Evolutionary conservation across 495 filamentous ascomycete genomes (phyloP).

Genomic region (Corynascus novoguineensis): DNA sequence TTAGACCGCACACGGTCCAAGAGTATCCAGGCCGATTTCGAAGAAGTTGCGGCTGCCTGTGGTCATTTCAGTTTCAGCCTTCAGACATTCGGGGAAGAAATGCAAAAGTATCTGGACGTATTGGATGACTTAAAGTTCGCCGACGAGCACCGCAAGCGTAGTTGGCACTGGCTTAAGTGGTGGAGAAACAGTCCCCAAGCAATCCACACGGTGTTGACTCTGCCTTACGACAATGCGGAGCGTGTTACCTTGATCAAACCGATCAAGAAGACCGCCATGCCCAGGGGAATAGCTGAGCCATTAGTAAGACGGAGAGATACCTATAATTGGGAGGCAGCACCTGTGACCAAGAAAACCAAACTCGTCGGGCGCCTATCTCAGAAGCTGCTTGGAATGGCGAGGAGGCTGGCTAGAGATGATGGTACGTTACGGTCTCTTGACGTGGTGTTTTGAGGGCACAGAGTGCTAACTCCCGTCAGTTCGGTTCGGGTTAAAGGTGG

Average conservation of each 20-base stretch:
- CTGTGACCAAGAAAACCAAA: slow-evolving; percentile 31
- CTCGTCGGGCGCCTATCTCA: slow-evolving; percentile 36
- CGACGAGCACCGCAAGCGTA: slow-evolving; percentile 53
- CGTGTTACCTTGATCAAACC: slow-evolving; percentile 35
- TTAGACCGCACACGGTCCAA: slow-evolving; percentile 57
- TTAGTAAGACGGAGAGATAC: slow-evolving; percentile 40
- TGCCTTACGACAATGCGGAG: slow-evolving; percentile 53
- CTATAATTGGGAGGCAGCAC: slow-evolving; percentile 38
- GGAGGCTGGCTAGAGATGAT: slow-evolving; percentile 47
- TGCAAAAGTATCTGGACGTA: slow-evolving; percentile 73
- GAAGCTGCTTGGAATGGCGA: slow-evolving; percentile 33
- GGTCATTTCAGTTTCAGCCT: slow-evolving; percentile 91
- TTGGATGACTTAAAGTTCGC: slow-evolving; percentile 75
- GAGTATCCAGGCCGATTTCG: slow-evolving; percentile 83
- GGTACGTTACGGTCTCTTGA: slow-evolving; percentile 27
- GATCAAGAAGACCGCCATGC: slow-evolving; percentile 42
- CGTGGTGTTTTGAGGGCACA: neutral
- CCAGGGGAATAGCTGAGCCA: slow-evolving; percentile 43
- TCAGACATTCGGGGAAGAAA: slow-evolving; percentile 82
- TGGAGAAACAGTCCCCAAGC: slow-evolving; percentile 50
- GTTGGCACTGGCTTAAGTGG: slow-evolving; percentile 84
- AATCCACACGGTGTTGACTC: slow-evolving; percentile 18
- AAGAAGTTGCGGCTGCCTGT: slow-evolving; percentile 93
- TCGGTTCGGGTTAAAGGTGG: slow-evolving; percentile 85
- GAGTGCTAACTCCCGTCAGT: slow-evolving; percentile 36